Evolutionary conservation across 257 asterid genomes (phyloP).

Genomic region (Rauvolfia tetraphylla): DNA sequence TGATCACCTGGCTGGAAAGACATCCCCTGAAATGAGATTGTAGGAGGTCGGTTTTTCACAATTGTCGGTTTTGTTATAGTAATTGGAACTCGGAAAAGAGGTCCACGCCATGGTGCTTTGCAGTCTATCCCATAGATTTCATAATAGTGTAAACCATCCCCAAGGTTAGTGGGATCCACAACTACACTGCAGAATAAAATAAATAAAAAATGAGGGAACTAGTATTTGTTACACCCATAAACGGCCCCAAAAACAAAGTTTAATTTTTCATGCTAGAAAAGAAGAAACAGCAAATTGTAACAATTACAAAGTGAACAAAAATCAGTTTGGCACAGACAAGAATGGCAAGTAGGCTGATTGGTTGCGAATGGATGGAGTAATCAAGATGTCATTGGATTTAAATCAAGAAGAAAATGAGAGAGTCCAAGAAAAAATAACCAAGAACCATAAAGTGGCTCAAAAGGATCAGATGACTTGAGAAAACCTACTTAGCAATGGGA

Average conservation of each 20-base stretch:
- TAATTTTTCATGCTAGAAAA: neutral
- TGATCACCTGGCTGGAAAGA: constrained; percentile 74
- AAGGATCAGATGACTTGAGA: neutral
- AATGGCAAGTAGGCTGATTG: neutral
- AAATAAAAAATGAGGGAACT: constrained; percentile 10
- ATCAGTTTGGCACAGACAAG: neutral
- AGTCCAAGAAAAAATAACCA: neutral
- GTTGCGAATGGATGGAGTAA: neutral
- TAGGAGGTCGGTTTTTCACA: constrained; percentile 67
- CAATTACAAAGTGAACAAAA: neutral
- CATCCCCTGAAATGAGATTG: constrained; percentile 57
- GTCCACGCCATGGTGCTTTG: constrained; percentile 97
- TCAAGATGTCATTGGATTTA: neutral
- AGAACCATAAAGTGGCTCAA: neutral
- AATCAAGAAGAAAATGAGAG: neutral
- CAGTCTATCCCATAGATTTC: constrained; percentile 88
- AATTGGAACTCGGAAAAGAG: constrained; percentile 87
- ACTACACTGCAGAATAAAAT: constrained; percentile 57
- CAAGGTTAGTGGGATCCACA: constrained; percentile 83
- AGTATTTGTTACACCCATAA: constrained; percentile 17
- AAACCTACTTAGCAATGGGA: neutral
- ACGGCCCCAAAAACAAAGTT: constrained; percentile 5
- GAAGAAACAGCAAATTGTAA: neutral
- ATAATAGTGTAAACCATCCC: constrained; percentile 83
- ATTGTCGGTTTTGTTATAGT: constrained; percentile 81